These are phyloP conservation scores for Parasarocladium wereldwijsianum DNA, from an alignment of 2,329 filamentous ascomycete species.

Conservation along the genomic window DNA sequence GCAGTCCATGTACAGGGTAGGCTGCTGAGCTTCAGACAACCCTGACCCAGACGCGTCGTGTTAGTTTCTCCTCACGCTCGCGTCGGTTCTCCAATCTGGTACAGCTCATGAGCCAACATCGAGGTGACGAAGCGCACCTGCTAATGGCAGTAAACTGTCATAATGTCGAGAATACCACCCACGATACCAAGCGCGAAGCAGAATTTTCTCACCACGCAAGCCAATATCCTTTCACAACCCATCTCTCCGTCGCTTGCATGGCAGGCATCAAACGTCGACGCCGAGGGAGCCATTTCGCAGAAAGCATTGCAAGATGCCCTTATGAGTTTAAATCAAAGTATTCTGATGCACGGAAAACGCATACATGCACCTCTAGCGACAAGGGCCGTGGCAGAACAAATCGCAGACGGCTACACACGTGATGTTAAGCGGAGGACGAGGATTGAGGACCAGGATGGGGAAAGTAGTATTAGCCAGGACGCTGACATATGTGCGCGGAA, in stretches of 20 bases:
- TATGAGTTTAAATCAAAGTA: conserved; percentile 41
- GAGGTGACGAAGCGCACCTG: too few species aligned
- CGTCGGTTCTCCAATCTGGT: too few species aligned
- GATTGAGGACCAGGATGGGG: conserved; percentile 19
- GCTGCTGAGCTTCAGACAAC: too few species aligned
- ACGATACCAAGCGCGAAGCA: conserved; percentile 50
- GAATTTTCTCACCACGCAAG: conserved; percentile 47
- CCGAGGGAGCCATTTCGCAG: conserved; percentile 25
- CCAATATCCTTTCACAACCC: conserved; percentile 45
- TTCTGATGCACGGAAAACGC: conserved; percentile 50
- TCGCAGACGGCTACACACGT: conserved; percentile 48
- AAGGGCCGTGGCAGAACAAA: conserved; percentile 58
- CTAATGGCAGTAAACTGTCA: too few species aligned
- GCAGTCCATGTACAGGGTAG: too few species aligned
- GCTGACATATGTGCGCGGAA: conserved; percentile 29
- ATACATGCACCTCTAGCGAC: conserved; percentile 56
- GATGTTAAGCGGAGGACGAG: conserved; percentile 24
- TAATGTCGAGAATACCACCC: conserved; percentile 14
- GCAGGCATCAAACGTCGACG: conserved; percentile 29
- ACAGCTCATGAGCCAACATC: too few species aligned
- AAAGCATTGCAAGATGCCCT: conserved; percentile 42
- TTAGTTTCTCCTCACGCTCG: too few species aligned
- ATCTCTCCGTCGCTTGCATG: conserved; percentile 40
- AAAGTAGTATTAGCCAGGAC: conserved; percentile 20
- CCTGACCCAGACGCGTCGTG: too few species aligned